Evolutionary conservation across 495 filamentous ascomycete genomes (phyloP), one percentile per base, ranked within the genome.

Genomic region (Penicillium parvum): DNA sequence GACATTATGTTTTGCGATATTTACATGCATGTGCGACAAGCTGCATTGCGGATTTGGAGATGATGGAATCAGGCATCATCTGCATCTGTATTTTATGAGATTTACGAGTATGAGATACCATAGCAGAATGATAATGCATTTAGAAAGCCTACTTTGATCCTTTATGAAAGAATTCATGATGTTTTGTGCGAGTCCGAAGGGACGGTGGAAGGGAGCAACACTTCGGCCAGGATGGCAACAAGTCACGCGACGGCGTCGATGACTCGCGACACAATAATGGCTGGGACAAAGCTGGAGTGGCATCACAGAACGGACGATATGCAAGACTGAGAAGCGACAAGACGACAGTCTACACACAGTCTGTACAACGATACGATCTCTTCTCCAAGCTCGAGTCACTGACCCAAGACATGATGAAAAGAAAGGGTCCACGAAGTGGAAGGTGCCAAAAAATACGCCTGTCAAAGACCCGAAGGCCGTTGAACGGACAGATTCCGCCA

Each of bases 361-460:
- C n/a, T n/a, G n/a, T n/a, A n/a, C n/a, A n/a, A n/a, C n/a, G 8
- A 2, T n/a, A 27, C 25, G n/a, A 8, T 21, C 63, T 68, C 73
- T 79, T 78, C 77, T 78, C 72, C 77, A 75, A 45, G 59, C 54
- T 57, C 65, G 64, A 60, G 52, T 66, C 54, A 56, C 14, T 59
- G 64, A 70, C 71, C 40, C 60, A 50, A 60, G 53, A 22, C 51
- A 66, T 68, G 67, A 82, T 77, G 75, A 81, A 81, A 82, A 82
- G 70, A 63, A 64, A 63, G 45, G 12, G 29, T 57, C 49, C 47
- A 65, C 53, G 47, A 58, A 50, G 45, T 52, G 63, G 64, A 61
- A 58, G 59, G 74, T 73, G 83, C 73, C 79, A 84, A 84, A 85
- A 82, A 84, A 84, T 84, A 61, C 79, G 77, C 78, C 74, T 75